Conservation (phyloP, 495 filamentous ascomycete species). For the Darksidea phi region DNA sequence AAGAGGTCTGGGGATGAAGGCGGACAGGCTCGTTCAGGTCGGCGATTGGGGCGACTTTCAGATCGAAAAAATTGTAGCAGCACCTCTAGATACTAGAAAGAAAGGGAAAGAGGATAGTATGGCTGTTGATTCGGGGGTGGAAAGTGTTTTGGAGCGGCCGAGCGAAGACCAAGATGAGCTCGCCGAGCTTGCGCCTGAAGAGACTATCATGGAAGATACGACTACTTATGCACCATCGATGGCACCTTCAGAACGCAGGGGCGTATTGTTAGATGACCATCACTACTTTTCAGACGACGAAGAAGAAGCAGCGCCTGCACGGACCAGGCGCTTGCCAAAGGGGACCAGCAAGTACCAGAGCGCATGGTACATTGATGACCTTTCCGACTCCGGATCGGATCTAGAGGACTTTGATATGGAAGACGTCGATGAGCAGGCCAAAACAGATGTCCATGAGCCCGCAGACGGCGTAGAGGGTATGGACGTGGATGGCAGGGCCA, state of each 20-base stretch:
- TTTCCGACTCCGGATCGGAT: constrained; percentile 84
- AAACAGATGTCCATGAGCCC: constrained; percentile 44
- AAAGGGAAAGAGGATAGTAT: constrained; percentile 66
- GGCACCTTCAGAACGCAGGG: constrained; percentile 60
- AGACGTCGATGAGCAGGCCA: constrained; percentile 52
- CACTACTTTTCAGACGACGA: constrained; percentile 97
- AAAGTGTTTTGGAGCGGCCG: constrained; percentile 63
- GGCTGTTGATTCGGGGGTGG: constrained; percentile 58
- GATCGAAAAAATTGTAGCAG: constrained; percentile 79
- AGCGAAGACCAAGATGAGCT: constrained; percentile 77
- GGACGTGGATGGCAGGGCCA: constrained; percentile 48
- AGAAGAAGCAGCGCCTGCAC: constrained; percentile 52
- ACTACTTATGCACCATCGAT: constrained; percentile 58
- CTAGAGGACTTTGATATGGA: constrained; percentile 60
- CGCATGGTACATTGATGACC: constrained; percentile 86
- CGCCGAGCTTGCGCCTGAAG: constrained; percentile 80
- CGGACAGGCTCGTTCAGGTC: constrained; percentile 84
- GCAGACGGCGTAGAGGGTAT: constrained; percentile 74
- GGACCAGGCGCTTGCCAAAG: constrained; percentile 75
- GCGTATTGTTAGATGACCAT: constrained; percentile 91
- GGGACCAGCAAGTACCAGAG: constrained; percentile 93
- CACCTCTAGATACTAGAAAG: constrained; percentile 55
- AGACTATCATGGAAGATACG: constrained; percentile 67
- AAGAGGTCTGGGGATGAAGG: constrained; percentile 80
- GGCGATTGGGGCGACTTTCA: constrained; percentile 96